Conservation (phyloP, 768 basidiomycete genomes). For the Mycena chlorophos region DNA sequence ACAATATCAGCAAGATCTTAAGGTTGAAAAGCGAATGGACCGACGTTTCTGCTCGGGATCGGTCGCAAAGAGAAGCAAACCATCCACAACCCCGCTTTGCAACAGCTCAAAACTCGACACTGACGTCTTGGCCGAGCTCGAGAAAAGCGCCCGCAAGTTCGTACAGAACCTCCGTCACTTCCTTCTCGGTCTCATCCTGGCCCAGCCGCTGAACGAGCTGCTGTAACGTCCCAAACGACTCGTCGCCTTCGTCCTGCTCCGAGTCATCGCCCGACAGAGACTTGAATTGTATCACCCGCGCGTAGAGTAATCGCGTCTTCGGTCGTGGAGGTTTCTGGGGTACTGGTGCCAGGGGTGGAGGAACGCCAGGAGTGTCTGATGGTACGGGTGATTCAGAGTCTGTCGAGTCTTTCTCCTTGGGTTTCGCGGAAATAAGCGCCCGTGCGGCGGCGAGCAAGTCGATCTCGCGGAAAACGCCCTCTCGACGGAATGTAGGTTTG, state of each 20-base stretch:
- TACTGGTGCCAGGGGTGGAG: constrained; percentile 34
- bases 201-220: constrained; percentile 67
- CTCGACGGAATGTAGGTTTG: constrained; percentile 85
- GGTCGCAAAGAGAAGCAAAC: constrained; percentile 78
- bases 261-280: constrained; percentile 61
- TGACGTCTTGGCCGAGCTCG: constrained; percentile 69
- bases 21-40: constrained; percentile 27
- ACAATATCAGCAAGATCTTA: neutral
- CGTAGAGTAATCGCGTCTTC: constrained; percentile 92
- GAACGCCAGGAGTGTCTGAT: constrained; percentile 38
- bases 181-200: constrained; percentile 58
- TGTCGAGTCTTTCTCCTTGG: constrained; percentile 51
- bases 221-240: constrained; percentile 63
- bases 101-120: constrained; percentile 95
- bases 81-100: constrained; percentile 91
- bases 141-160: constrained; percentile 80
- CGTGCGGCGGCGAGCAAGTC: constrained; percentile 73
- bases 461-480: constrained; percentile 96
- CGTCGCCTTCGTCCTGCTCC: constrained; percentile 57
- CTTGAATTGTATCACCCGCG: constrained; percentile 88
- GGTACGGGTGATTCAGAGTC: constrained; percentile 42
- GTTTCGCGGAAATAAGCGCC: constrained; percentile 52
- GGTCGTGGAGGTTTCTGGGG: constrained; percentile 69
- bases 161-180: constrained; percentile 58
- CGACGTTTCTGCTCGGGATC: constrained; percentile 61